Conservation (phyloP, 768 basidiomycete species). For the Russula griseocarnosa region DNA sequence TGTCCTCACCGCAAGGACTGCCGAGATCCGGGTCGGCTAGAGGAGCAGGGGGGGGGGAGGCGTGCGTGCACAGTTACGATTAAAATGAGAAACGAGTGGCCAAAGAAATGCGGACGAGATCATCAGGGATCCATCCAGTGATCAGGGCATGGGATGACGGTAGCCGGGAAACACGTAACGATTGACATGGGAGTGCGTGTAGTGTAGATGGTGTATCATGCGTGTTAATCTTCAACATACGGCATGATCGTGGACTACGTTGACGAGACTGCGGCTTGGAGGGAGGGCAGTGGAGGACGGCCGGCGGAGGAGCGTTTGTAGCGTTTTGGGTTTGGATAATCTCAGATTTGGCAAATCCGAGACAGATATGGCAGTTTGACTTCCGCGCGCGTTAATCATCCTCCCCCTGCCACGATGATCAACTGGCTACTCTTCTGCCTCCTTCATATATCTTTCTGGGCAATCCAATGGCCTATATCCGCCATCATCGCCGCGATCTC, state of each 20-base stretch:
- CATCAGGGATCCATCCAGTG: background rate
- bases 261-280: background rate
- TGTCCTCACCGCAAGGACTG: background rate
- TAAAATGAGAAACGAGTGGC: background rate
- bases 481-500: conserved; percentile 23
- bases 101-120: background rate
- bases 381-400: conserved; percentile 4
- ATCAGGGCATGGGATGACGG: background rate
- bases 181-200: conserved; percentile 4
- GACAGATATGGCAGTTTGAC: background rate
- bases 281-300: too few species aligned
- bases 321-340: conserved; percentile 6
- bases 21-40: background rate
- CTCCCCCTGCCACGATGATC: conserved; percentile 1
- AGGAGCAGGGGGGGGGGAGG: background rate
- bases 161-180: background rate
- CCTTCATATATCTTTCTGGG: conserved; percentile 10
- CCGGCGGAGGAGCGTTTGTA: background rate
- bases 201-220: conserved; percentile 2
- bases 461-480: conserved; percentile 20
- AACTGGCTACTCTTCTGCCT: background rate
- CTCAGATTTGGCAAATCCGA: conserved; percentile 7
- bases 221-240: conserved; percentile 8
- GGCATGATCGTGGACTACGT: conserved; percentile 6
- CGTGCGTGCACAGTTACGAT: background rate